Base-by-base conservation (phyloP, 306 rosid genomes). In the Fragaria vesca region DNA sequence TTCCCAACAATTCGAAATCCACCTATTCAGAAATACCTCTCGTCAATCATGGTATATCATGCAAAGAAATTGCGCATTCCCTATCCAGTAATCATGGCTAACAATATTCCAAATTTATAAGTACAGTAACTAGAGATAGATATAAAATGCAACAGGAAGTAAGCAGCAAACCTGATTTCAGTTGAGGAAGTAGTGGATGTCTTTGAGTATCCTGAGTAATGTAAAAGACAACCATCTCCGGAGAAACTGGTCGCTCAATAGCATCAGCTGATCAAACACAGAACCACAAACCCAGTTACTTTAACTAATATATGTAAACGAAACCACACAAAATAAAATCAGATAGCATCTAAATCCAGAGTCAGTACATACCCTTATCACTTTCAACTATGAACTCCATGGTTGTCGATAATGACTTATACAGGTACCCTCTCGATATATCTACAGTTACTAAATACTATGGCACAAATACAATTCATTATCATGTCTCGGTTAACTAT, bases 151-250 rank as follows among this genome's bases (percentile, higher is more conserved):
- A 78, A 71, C 69, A 79, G 12, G 15, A 71, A 12, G 55, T 24
- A 36, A 84, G 62, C 68, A 80, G 78, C 85, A 45, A 20, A 92
- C 98, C 98, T 51, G 97, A 88, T 85, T 86, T 95, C 83, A 95
- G 7, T 82, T 95, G 97, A 51, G 90, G 91, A 82, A 94, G 97
- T 16, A 94, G 85, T 12, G 98, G 92, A 86, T 95, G 98, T 76
- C 93, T 87, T 85, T 91, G 98, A 73, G 98, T 92, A 88, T 95
- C 98, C 72, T 95, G 98, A 13, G 98, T 95, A 63, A 95, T 85
- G 85, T 95, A 95, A 85, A 92, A 92, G 85, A 88, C 72, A 21
- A 92, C 91, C 91, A 82, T 91, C 85, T 92, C 97, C 2, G 93
- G 91, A 74, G 97, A 72, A 81, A 89, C 68, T 51, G 98, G 93